Evolutionary conservation across 1,139 yeast species (phyloP).

Genomic region (Yamadazyma sp.): DNA sequence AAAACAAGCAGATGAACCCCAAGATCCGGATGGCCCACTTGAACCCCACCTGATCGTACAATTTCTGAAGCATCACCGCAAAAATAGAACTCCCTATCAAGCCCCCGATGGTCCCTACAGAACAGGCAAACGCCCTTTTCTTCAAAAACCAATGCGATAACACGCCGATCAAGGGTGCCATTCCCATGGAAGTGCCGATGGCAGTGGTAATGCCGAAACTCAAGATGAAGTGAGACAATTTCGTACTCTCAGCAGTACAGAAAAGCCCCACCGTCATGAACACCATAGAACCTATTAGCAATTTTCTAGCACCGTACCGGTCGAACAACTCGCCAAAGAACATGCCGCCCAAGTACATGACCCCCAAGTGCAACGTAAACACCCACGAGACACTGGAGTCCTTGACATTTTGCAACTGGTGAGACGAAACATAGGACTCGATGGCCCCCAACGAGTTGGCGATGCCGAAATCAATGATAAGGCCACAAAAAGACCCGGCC

Average conservation of each 20-base stretch:
- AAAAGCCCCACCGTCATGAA: slow-evolving; percentile 50
- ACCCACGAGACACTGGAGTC: slow-evolving; percentile 61
- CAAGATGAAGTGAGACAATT: slow-evolving; percentile 59
- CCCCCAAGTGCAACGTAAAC: slow-evolving; percentile 56
- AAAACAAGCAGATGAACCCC: slow-evolving; percentile 48
- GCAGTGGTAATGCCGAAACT: slow-evolving; percentile 60
- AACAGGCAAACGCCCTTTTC: slow-evolving; percentile 56
- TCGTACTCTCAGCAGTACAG: slow-evolving; percentile 51
- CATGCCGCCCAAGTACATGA: slow-evolving; percentile 58
- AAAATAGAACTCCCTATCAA: slow-evolving; percentile 62
- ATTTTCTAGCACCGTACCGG: slow-evolving; percentile 48
- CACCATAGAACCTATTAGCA: slow-evolving; percentile 47
- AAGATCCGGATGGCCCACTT: slow-evolving; percentile 62
- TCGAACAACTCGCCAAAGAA: slow-evolving; percentile 66
- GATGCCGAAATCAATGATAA: slow-evolving; percentile 62
- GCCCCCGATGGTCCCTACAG: slow-evolving; percentile 62
- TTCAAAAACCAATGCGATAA: slow-evolving; percentile 62
- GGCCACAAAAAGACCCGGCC: slow-evolving; percentile 60
- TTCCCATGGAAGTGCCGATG: slow-evolving; percentile 54
- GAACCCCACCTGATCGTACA: slow-evolving; percentile 51
- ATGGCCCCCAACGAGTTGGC: slow-evolving; percentile 61
- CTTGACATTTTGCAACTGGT: slow-evolving; percentile 46
- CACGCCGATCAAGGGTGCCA: slow-evolving; percentile 60
- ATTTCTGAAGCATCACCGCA: slow-evolving; percentile 52
- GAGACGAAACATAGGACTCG: slow-evolving; percentile 53